A percentile compares a stretch with the other conserved stretches of the same genome.
Conservation (phyloP, 192 early-diverging fungal species). For the Coemansia sp. region DNA sequence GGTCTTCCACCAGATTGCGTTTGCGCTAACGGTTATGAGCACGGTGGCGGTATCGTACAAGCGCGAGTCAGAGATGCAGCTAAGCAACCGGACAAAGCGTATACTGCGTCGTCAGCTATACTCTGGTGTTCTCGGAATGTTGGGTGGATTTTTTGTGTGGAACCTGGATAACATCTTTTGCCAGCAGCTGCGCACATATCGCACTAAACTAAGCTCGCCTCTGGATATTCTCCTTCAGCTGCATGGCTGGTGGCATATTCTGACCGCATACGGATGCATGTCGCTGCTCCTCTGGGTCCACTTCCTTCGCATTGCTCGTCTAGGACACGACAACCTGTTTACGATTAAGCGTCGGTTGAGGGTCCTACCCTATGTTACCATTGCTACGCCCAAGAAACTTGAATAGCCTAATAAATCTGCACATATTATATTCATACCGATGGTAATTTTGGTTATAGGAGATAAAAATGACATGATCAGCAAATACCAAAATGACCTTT, state of each 20-base stretch:
- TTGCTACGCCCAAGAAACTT: constrained; percentile 29
- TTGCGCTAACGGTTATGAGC: constrained; percentile 20
- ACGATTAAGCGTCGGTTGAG: constrained; percentile 19
- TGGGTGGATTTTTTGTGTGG: constrained; percentile 64
- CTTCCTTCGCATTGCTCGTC: constrained; percentile 37
- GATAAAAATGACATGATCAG: too few species aligned
- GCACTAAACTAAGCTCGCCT: constrained; percentile 52
- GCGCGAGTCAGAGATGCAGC: constrained; percentile 16
- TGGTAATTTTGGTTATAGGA: too few species aligned
- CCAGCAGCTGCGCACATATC: constrained; percentile 50
- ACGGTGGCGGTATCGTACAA: constrained; percentile 20
- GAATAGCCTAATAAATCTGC: constrained; percentile 12
- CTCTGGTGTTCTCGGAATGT: constrained; percentile 23
- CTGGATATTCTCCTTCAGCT: constrained; percentile 54
- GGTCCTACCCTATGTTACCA: constrained; percentile 29
- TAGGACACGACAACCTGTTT: constrained; percentile 37
- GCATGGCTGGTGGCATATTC: constrained; percentile 64
- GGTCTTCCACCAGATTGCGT: constrained; percentile 62
- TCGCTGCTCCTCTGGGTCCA: constrained; percentile 47
- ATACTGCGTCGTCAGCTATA: constrained; percentile 10
- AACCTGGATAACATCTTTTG: constrained; percentile 70
- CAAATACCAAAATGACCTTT: too few species aligned
- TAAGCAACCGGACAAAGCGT: constrained; percentile 18
- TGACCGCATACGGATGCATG: constrained; percentile 49
- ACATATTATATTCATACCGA: not conserved